phyloP scores from a whole-genome alignment of 192 early-diverging fungal species.

The Backusella australiensis region DNA sequence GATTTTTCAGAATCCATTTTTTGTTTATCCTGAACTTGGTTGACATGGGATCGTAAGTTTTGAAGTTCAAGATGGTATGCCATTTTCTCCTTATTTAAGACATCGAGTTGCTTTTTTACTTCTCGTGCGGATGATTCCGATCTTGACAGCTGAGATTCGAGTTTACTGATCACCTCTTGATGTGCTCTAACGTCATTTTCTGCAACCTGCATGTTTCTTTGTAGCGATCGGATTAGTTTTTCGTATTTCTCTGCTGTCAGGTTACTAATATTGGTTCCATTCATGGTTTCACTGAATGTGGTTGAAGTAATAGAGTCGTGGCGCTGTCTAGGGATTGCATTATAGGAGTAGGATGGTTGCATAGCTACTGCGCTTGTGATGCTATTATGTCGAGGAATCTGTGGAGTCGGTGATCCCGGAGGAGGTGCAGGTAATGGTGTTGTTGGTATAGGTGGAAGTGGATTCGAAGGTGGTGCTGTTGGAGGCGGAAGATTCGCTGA shows the following conservation, averaged over 20 bases:
- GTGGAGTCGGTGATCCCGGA: constrained; percentile 7
- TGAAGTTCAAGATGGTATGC: constrained; percentile 34
- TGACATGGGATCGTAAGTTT: constrained; percentile 35
- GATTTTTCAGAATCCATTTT: constrained; percentile 8
- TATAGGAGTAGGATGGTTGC: not conserved
- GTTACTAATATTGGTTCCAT: not conserved
- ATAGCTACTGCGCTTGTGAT: not conserved
- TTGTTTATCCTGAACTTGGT: constrained; percentile 26
- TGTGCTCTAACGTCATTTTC: constrained; percentile 33
- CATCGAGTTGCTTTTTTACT: constrained; percentile 34
- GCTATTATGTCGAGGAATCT: not conserved
- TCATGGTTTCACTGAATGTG: constrained; percentile 13
- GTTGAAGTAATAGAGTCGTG: constrained; percentile 10
- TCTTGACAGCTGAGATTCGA: constrained; percentile 44
- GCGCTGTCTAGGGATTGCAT: constrained; percentile 9
- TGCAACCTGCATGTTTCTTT: constrained; percentile 23
- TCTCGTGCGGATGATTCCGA: constrained; percentile 38
- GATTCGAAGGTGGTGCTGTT: constrained; percentile 28
- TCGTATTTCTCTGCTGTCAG: constrained; percentile 24
- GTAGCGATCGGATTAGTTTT: constrained; percentile 24
- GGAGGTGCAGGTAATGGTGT: constrained; percentile 11
- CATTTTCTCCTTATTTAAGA: constrained; percentile 32
- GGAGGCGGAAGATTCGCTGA: constrained; percentile 17
- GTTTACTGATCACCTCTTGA: constrained; percentile 37
- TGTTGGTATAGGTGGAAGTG: constrained; percentile 29